Percentiles rank a stretch among this genome's conserved stretches.
Conservation (phyloP, 2,329 filamentous ascomycete genomes). For the Pseudohalonectria lignicola region DNA sequence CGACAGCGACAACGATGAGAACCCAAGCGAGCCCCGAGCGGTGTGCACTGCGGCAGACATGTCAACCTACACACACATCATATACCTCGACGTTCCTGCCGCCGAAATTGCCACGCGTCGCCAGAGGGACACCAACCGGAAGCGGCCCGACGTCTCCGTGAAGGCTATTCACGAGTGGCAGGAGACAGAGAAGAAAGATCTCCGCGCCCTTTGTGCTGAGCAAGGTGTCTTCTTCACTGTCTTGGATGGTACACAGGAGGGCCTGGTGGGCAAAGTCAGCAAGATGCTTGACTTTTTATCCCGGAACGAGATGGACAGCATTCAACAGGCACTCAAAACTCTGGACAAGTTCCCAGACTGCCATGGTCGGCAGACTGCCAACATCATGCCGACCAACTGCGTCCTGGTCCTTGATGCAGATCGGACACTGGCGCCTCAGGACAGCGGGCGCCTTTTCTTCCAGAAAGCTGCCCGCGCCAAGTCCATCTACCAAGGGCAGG, state of each 20-base stretch:
- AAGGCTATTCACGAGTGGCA: slow-evolving; percentile 35
- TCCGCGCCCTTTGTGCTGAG: slow-evolving; percentile 30
- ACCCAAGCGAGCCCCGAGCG: too few relatives aligned
- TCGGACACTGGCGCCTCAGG: slow-evolving; percentile 37
- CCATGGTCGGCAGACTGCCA: too few relatives aligned
- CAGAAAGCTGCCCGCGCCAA: too few relatives aligned
- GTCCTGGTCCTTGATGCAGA: slow-evolving; percentile 48
- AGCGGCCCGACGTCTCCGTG: slow-evolving; percentile 19
- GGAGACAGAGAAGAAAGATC: slow-evolving; percentile 26
- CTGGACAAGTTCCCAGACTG: too few relatives aligned
- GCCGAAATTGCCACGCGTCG: slow-evolving; percentile 24
- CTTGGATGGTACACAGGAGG: neutral
- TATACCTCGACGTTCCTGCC: slow-evolving; percentile 38
- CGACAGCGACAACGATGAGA: slow-evolving; percentile 17
- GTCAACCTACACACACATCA: slow-evolving; percentile 40
- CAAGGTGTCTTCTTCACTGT: slow-evolving; percentile 34
- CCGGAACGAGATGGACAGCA: too few relatives aligned
- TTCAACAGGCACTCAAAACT: too few relatives aligned
- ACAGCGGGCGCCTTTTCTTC: slow-evolving; percentile 43
- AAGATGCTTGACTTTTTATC: slow-evolving; percentile 26
- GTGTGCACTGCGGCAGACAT: slow-evolving; percentile 35
- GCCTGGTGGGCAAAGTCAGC: slow-evolving; percentile 9
- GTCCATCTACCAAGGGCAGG: too few relatives aligned
- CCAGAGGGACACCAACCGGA: slow-evolving; percentile 21
- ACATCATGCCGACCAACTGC: too few relatives aligned